These are phyloP conservation scores for Trichoderma atrobrunneum DNA, from an alignment of 2,329 filamentous ascomycete genomes.

Conservation along the genomic window DNA sequence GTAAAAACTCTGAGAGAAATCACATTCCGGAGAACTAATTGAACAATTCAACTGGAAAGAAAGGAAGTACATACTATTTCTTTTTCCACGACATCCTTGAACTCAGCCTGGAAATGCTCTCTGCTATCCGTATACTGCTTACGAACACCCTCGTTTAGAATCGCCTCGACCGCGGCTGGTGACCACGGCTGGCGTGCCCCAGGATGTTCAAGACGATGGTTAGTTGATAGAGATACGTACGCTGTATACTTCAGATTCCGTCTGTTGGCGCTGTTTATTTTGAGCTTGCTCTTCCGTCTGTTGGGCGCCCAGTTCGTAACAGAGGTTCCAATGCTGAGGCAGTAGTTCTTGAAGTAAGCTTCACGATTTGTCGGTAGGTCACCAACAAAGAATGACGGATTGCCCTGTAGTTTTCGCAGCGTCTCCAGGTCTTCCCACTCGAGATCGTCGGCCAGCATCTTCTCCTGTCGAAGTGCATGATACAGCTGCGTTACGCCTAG, in stretches of 20 bases:
- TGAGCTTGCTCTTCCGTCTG: neutral
- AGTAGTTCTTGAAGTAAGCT: slow-evolving; percentile 3
- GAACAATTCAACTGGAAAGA: too few relatives aligned
- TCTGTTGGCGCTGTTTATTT: neutral
- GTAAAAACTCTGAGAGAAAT: neutral
- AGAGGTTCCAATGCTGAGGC: neutral
- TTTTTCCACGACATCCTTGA: neutral
- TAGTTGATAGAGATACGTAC: neutral
- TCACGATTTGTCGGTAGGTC: neutral
- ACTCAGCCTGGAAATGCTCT: neutral
- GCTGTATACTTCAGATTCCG: neutral
- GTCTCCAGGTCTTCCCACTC: neutral
- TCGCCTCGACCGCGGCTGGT: neutral
- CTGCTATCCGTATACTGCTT: slow-evolving; percentile 1
- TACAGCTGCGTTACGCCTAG: neutral
- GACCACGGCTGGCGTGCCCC: neutral
- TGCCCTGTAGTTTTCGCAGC: neutral
- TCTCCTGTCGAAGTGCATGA: slow-evolving; percentile 1
- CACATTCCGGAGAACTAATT: neutral
- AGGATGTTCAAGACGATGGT: neutral
- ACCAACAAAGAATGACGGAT: neutral
- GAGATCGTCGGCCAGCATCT: neutral
- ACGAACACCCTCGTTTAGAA: neutral
- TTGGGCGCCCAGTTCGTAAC: neutral
- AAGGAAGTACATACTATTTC: neutral